Base-by-base conservation (phyloP, 768 basidiomycete genomes). In the Psilocybe azurescens region DNA sequence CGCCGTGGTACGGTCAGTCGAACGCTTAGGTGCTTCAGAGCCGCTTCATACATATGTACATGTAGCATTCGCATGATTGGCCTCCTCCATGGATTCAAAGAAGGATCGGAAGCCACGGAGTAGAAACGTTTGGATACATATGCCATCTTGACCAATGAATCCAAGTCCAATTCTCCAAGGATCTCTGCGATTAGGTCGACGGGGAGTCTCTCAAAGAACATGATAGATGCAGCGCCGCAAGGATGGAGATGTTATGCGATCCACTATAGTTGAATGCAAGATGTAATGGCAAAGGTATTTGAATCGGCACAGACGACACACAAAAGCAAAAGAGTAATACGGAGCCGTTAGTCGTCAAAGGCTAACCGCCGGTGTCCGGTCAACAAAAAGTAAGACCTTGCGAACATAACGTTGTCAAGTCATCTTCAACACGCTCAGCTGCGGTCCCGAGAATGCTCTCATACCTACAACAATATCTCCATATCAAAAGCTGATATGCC, bases 171-270 rank as follows among this genome's bases (percentile, higher is more conserved):
- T 67, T 91, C 86, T 47, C 83, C 79, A 41, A 93, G 78, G 33
- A 93, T 87, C 62, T 88, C 86, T 16, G 86, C 89, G 59, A 93
- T 84, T 56, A 93, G 81, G 69, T 94, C 91, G 47, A 90, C 89
- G n/a, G 91, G 90, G 5, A 93, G 78, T 5, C 79, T 77, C 66
- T 89, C 80, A 65, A 84, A 76, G 53, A 65, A 64, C 74, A 77
- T 77, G 41, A 59, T 39, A 46, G 55, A 54, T 55, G 53, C 46
- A 52, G 64, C 32, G 49, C 56, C 58, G 60, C 28, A 46, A 44
- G n/a, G 60, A 53, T 58, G 38, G 52, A 60, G 54, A 62, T 38
- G 24, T 46, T 36, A 58, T 13, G 53, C 52, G 59, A 53, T n/a
- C 46, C 46, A 46, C 38, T 46, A 11, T 47, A 51, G 53, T 38